These are phyloP conservation scores for Euphorbia schlechtendalii DNA, from an alignment of 441 rosid species.

Conservation along the genomic window DNA sequence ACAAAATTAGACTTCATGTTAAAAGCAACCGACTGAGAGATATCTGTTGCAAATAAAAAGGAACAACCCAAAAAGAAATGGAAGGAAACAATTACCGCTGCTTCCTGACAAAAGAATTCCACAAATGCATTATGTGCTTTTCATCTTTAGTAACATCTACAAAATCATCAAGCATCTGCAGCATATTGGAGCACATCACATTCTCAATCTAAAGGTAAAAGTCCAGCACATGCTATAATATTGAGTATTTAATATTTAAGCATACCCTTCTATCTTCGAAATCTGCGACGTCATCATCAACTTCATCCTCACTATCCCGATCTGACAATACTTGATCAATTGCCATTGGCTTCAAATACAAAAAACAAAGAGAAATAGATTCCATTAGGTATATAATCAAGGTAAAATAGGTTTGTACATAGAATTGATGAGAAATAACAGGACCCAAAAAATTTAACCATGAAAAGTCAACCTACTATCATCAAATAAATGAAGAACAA, in stretches of 20 bases:
- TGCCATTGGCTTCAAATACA: constrained; percentile 64
- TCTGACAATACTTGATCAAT: constrained; percentile 85
- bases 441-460: background rate
- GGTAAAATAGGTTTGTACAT: background rate
- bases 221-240: background rate
- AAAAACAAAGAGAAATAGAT: constrained; percentile 18
- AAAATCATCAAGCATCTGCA: constrained; percentile 98
- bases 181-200: constrained; percentile 14
- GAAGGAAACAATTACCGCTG: constrained; percentile 53
- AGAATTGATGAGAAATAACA: background rate
- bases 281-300: constrained; percentile 97
- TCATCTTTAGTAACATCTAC: constrained; percentile 97
- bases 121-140: constrained; percentile 95
- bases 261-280: constrained; percentile 95
- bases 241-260: constrained; percentile 12
- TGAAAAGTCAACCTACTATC: background rate
- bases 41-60: constrained; percentile 14
- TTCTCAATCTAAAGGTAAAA: constrained; percentile 8
- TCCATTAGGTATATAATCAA: too few species aligned
- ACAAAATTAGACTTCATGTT: background rate
- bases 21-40: background rate
- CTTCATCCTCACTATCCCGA: constrained; percentile 95
- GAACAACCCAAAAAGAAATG: constrained; percentile 7
- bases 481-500: background rate
- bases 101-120: constrained; percentile 98